These are phyloP conservation scores for Zostera marina DNA, from an alignment of 116 monocot species.

Conservation along the genomic window DNA sequence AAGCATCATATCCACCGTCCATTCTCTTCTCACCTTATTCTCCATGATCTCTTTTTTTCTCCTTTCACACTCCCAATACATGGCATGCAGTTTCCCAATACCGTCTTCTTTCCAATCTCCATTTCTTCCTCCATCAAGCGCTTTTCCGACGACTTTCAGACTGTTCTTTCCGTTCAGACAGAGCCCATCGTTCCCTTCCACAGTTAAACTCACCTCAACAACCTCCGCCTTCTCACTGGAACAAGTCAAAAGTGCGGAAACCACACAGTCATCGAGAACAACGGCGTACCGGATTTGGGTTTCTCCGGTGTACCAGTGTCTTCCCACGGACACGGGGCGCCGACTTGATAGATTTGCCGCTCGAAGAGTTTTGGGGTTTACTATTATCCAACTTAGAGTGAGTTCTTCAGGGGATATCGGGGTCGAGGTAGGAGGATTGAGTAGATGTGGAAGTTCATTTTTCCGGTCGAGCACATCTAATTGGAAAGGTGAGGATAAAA, in stretches of 20 bases:
- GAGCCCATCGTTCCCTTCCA: slow-evolving; percentile 46
- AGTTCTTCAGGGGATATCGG: slow-evolving; percentile 17
- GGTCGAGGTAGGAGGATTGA: neutral
- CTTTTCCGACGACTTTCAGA: slow-evolving; percentile 13
- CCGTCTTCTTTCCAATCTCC: neutral
- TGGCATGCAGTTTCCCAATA: neutral
- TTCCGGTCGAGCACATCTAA: slow-evolving; percentile 19
- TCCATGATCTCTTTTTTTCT: slow-evolving; percentile 9
- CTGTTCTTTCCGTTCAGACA: slow-evolving; percentile 44
- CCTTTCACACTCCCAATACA: slow-evolving; percentile 8
- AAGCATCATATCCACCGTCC: neutral
- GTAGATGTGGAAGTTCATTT: neutral
- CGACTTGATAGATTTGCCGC: slow-evolving; percentile 48
- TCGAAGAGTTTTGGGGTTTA: slow-evolving; percentile 24
- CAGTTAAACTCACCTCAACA: slow-evolving; percentile 31
- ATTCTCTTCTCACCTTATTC: neutral
- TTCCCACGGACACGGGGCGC: slow-evolving; percentile 28
- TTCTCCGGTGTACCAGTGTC: slow-evolving; percentile 51
- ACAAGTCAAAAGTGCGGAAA: slow-evolving; percentile 12
- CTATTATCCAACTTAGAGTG: slow-evolving; percentile 60
- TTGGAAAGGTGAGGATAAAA: slow-evolving; percentile 45
- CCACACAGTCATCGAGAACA: slow-evolving; percentile 10
- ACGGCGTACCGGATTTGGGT: slow-evolving; percentile 27
- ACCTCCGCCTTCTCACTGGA: slow-evolving; percentile 22
- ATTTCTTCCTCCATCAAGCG: slow-evolving; percentile 10